Evolutionary conservation across 768 basidiomycete genomes (phyloP).

Genomic region (Mycena maculata): DNA sequence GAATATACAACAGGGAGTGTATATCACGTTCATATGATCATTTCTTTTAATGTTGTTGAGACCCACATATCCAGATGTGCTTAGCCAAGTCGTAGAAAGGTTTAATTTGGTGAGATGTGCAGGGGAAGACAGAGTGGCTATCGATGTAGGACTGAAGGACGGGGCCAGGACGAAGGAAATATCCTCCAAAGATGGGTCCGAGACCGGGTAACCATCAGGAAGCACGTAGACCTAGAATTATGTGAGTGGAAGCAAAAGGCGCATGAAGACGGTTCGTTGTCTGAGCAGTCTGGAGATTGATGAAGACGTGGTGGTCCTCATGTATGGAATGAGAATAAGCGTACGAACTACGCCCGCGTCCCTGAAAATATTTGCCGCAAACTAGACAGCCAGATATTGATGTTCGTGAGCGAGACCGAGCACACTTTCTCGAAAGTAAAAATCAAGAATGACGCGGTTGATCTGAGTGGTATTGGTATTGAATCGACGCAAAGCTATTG

Average conservation of each 20-base stretch:
- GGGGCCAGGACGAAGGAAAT: constrained; percentile 92
- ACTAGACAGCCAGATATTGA: constrained; percentile 98
- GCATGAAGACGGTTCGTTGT: constrained; percentile 54
- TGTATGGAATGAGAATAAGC: constrained; percentile 98
- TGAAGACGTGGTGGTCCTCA: constrained; percentile 98
- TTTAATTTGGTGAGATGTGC: constrained; percentile 70
- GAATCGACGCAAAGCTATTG: constrained; percentile 23
- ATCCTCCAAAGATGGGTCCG: constrained; percentile 96
- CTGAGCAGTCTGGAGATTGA: constrained; percentile 94
- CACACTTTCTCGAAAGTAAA: constrained; percentile 99
- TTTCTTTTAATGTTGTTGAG: constrained; percentile 98
- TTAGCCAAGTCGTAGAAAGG: constrained; percentile 87
- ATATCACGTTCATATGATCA: constrained; percentile 99
- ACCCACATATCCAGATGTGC: constrained; percentile 91
- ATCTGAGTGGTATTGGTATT: constrained; percentile 64
- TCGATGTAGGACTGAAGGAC: constrained; percentile 75
- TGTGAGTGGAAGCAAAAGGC: constrained; percentile 33
- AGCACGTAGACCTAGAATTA: constrained; percentile 88
- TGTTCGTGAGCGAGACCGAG: constrained; percentile 95
- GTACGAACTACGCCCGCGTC: constrained; percentile 91
- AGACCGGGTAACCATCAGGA: constrained; percentile 96
- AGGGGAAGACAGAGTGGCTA: constrained; percentile 67
- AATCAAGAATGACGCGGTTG: constrained; percentile 90
- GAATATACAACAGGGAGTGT: constrained; percentile 90
- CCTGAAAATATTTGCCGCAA: constrained; percentile 99